These are phyloP conservation scores for Tuber borchii DNA, from an alignment of 495 filamentous ascomycete genomes.

Conservation along the genomic window DNA sequence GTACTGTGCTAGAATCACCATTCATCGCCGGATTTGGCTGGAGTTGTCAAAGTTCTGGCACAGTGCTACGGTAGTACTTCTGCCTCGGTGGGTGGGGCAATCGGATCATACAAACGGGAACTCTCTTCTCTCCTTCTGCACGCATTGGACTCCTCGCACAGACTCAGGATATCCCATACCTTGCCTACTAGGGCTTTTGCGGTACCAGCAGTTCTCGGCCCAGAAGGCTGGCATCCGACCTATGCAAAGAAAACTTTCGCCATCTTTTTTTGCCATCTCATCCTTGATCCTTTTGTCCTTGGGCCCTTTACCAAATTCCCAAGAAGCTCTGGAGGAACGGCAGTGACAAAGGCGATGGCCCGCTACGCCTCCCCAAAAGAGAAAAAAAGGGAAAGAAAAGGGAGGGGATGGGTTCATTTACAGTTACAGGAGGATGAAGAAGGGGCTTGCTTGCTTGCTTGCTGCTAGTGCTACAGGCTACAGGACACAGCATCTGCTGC, in stretches of 20 bases:
- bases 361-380: not conserved
- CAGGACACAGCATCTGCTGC: not conserved
- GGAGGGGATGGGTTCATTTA: not conserved
- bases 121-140: not conserved
- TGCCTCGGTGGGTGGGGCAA: not conserved
- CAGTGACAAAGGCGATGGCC: not conserved
- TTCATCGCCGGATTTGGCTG: not conserved
- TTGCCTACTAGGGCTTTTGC: not conserved
- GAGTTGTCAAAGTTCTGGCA: not conserved
- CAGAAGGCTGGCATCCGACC: not conserved
- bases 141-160: not conserved
- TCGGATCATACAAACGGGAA: not conserved
- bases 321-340: not conserved
- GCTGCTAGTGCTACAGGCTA: not conserved
- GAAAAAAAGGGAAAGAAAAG: no score
- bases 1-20: not conserved
- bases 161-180: not conserved
- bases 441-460: not conserved
- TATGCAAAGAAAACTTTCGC: not conserved
- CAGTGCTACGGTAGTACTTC: not conserved
- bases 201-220: not conserved
- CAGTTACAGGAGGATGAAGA: no score
- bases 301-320: not conserved
- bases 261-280: not conserved
- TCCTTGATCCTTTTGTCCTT: not conserved